Evolutionary conservation across 805 yeast genomes (phyloP), one percentile per base, ranked within the genome.

Genomic region (Danielia reshetovae): DNA sequence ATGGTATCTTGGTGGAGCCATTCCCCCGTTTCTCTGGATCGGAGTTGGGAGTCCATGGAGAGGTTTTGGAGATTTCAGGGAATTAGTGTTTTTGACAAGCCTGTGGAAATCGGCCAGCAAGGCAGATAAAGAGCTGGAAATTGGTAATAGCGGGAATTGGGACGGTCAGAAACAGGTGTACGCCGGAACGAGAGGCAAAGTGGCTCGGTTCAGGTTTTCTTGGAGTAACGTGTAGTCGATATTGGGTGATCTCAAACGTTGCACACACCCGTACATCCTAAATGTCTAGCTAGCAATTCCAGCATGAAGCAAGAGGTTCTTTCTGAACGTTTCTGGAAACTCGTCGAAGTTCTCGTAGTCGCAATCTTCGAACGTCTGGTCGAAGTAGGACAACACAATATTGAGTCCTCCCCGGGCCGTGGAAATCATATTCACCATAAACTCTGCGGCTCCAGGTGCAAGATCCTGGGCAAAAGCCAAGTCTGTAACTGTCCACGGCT

Each of bases 1-100:
- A 68, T 50, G 5, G 42, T 34, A 10, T 58, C 59, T 35, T 67
- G 72, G 35, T 60, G 49, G 27, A 57, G 44, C 72, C 72, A 67
- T 21, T 52, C 45, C 1, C 72, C 71, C 0, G 66, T 60, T 10
- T 36, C 40, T 27, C 54, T 43, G 27, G 52, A 51, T 34, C 65
- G 46, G 23, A 53, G 38, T 13, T 34, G 40, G n/a, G n/a, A n/a
- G n/a, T n/a, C n/a, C 29, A 27, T 27, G 28, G 21, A 17, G 18
- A 14, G 8, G 18, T 7, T n/a, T n/a, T n/a, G n/a, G n/a, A n/a
- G n/a, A n/a, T n/a, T n/a, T n/a, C n/a, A n/a, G n/a, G n/a, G n/a
- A n/a, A n/a, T n/a, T n/a, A n/a, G n/a, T n/a, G n/a, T n/a, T n/a
- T n/a, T n/a, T n/a, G n/a, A n/a, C n/a, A n/a, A n/a, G n/a, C n/a